Evolutionary conservation across 495 filamentous ascomycete species (phyloP).

Genomic region (Hyaloscypha variabilis): DNA sequence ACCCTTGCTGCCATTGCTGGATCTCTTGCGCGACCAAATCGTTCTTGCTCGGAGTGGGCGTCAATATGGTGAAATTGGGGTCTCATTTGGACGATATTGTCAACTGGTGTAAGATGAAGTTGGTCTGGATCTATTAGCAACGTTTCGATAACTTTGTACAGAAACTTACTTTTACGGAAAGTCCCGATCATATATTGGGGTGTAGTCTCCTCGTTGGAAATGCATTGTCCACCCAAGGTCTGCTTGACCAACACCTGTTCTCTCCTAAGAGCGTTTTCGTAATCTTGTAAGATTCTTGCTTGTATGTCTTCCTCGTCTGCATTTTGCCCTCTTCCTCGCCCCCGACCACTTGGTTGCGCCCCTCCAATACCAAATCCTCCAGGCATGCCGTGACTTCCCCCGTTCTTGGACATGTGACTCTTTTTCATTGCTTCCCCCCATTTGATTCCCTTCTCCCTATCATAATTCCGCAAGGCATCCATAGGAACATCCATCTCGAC

Average conservation of each 20-base stretch:
- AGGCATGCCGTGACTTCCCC: constrained; percentile 60
- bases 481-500: constrained; percentile 78
- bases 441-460: constrained; percentile 61
- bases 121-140: constrained; percentile 48
- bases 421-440: constrained; percentile 70
- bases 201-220: constrained; percentile 56
- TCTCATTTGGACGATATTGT: constrained; percentile 70
- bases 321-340: constrained; percentile 41
- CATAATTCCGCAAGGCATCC: constrained; percentile 62
- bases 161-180: constrained; percentile 61
- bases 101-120: constrained; percentile 68
- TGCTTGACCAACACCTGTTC: constrained; percentile 57
- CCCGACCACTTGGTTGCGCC: constrained; percentile 34
- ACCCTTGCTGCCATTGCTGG: constrained; percentile 43
- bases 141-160: not conserved
- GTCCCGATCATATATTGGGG: constrained; percentile 74
- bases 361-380: constrained; percentile 58
- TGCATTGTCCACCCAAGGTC: constrained; percentile 70
- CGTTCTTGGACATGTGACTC: constrained; percentile 53
- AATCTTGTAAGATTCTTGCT: constrained; percentile 46
- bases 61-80: constrained; percentile 79
- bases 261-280: constrained; percentile 48
- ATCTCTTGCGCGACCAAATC: constrained; percentile 39
- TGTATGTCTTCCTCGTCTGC: constrained; percentile 40
- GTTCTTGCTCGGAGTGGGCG: constrained; percentile 58